A percentile compares a stretch with the other conserved stretches of the same genome.
Evolutionary conservation across 2,329 filamentous ascomycete genomes (phyloP).

Genomic region (Pseudogymnoascus pannorum): DNA sequence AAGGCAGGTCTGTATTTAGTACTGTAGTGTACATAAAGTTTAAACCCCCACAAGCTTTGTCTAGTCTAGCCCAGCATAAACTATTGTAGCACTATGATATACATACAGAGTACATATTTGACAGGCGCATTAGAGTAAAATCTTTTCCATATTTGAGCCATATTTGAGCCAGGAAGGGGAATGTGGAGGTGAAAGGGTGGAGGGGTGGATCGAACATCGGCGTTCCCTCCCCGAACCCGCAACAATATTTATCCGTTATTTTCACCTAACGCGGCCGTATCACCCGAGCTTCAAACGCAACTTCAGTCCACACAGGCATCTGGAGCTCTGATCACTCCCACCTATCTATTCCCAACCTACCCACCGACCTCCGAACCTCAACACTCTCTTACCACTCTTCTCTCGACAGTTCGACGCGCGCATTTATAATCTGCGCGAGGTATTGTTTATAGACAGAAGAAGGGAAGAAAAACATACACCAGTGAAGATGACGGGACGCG

Average conservation of each 20-base stretch:
- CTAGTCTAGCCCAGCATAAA: background rate
- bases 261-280: background rate
- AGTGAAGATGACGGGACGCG: conserved; percentile 28
- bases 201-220: background rate
- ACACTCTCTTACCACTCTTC: background rate
- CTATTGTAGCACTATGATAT: no score
- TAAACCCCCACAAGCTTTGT: background rate
- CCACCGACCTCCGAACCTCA: background rate
- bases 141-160: background rate
- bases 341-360: background rate
- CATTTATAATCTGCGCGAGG: background rate
- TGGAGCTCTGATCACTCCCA: conserved; percentile 1
- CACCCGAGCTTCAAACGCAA: background rate
- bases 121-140: background rate
- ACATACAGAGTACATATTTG: background rate
- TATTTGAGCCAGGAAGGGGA: background rate
- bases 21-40: background rate
- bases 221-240: background rate
- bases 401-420: background rate
- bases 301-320: background rate
- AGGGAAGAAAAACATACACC: background rate
- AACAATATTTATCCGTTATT: background rate
- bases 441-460: background rate
- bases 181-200: background rate
- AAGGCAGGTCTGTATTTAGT: background rate